These are phyloP conservation scores for Podospora didyma DNA, from an alignment of 495 filamentous ascomycete genomes.

Conservation along the genomic window DNA sequence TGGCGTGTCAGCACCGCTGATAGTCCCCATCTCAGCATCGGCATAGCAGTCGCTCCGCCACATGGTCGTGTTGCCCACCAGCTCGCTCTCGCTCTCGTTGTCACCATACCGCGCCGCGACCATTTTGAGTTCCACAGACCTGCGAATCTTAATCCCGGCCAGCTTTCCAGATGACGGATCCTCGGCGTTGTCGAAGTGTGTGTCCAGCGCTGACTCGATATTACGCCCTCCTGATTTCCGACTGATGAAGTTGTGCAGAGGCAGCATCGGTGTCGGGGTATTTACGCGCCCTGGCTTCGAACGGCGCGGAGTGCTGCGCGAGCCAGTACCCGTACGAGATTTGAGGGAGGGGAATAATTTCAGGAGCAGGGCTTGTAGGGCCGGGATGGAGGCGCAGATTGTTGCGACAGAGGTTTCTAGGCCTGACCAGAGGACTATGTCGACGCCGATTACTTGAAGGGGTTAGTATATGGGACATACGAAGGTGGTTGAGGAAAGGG, in stretches of 20 bases:
- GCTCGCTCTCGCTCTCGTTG: background rate
- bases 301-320: background rate
- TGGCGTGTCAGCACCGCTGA: background rate
- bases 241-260: background rate
- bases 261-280: background rate
- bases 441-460: constrained; percentile 5
- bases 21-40: background rate
- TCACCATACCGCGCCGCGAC: background rate
- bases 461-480: background rate
- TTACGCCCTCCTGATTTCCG: no score
- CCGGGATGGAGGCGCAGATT: constrained; percentile 42
- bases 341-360: background rate
- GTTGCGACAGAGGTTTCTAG: constrained; percentile 43
- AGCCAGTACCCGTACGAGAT: background rate
- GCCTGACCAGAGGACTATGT: constrained; percentile 36
- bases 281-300: background rate
- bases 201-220: background rate
- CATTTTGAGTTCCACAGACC: background rate
- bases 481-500: background rate
- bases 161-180: background rate
- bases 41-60: background rate
- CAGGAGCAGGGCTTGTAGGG: constrained; percentile 24
- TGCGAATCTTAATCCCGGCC: background rate
- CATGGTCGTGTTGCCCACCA: background rate
- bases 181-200: background rate